phyloP scores from a whole-genome alignment of 495 filamentous ascomycete species.

The Stereocaulon alpinum region DNA sequence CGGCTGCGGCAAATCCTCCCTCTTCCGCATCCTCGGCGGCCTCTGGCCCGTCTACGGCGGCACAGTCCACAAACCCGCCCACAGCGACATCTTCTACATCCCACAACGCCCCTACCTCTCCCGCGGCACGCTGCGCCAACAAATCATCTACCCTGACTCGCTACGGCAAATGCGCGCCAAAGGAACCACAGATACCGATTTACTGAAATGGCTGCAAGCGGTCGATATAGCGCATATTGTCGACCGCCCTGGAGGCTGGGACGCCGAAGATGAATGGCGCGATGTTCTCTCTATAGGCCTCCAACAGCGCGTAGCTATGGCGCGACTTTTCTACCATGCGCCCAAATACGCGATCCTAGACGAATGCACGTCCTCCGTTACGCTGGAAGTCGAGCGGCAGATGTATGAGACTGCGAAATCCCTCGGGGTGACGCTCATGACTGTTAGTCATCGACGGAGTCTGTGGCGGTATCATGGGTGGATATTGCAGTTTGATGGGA shows the following conservation, averaged over 20 bases:
- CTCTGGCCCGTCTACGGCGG: slow-evolving; percentile 99
- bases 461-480: slow-evolving; percentile 92
- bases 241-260: slow-evolving; percentile 74
- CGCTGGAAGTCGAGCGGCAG: slow-evolving; percentile 81
- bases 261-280: slow-evolving; percentile 93
- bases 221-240: slow-evolving; percentile 80
- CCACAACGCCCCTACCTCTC: slow-evolving; percentile 91
- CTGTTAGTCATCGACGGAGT: slow-evolving; percentile 80
- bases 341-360: slow-evolving; percentile 88
- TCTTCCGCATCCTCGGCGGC: slow-evolving; percentile 92
- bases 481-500: slow-evolving; percentile 94
- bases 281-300: slow-evolving; percentile 81
- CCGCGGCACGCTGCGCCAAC: slow-evolving; percentile 78
- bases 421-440: slow-evolving; percentile 89
- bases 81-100: slow-evolving; percentile 93
- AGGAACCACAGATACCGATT: slow-evolving; percentile 71
- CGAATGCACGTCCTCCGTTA: slow-evolving; percentile 90
- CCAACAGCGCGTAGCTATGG: slow-evolving; percentile 97
- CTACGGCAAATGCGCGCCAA: slow-evolving; percentile 76
- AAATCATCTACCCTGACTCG: slow-evolving; percentile 94
- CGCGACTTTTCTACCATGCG: slow-evolving; percentile 86
- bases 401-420: slow-evolving; percentile 97
- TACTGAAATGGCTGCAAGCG: slow-evolving; percentile 61
- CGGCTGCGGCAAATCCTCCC: slow-evolving; percentile 89
- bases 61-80: slow-evolving; percentile 76